Evolutionary conservation across 257 asterid genomes (phyloP), one percentile per base, ranked within the genome.

Genomic region (Nicotiana noctiflora): DNA sequence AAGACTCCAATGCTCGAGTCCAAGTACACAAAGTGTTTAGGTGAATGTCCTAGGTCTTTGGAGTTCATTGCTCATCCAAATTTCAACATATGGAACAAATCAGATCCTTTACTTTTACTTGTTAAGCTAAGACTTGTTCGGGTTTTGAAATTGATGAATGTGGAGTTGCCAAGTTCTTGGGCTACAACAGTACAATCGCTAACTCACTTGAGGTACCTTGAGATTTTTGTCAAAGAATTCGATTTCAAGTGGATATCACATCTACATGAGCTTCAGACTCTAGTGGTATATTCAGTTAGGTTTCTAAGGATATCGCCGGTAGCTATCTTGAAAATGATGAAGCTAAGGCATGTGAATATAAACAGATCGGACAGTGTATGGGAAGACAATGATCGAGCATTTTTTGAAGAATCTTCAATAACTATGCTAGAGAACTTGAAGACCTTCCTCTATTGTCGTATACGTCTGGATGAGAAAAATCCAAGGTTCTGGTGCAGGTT

Each of bases 391-490:
- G 51, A 32, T 0, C 0, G 12, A 66, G 75, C 3, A 7, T 18
- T 2, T 32, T 32, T 7, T 29, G 72, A 29, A 1, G 21, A 29
- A 6, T 7, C 4, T 8, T 18, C 75, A 17, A 18, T 2, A 32
- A 18, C 27, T 65, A 32, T 17, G 17, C 27, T 66, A 32, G 27
- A 31, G 27, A 66, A 32, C 52, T 15, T 66, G n/a, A 37, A n/a
- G 31, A 68, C 32, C 1, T 19, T 68, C 2, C 1, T 4, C 31
- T 0, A 0, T 5, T 37, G 1, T 4, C 3, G 8, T n/a, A 11
- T 8, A 40, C 0, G 0, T 0, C 4, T 40, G 3, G 18, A 37
- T 11, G 17, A 37, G 21, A 68, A 0, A 4, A 37, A 37, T 19
- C 32, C 18, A 5, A 40, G 56, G n/a, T 68, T 68, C 6, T 11